Base-by-base conservation (phyloP, 2,329 filamentous ascomycete species). In the Phoma sp. region DNA sequence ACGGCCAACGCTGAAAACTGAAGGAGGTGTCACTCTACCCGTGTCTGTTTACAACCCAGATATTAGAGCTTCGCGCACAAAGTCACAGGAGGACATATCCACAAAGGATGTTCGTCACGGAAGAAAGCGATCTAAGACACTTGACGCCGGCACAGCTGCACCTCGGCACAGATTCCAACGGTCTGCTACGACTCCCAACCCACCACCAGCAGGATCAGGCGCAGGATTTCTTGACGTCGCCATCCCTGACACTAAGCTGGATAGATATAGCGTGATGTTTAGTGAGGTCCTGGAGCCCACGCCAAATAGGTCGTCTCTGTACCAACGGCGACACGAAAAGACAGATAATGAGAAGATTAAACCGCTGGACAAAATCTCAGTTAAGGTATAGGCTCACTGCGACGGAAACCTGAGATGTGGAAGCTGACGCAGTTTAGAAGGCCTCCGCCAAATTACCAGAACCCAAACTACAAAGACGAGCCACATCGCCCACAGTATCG, bases 181-280 rank as follows among this genome's bases (percentile, higher is more conserved):
- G 1, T 54, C 63, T 9, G 55, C 57, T 6, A 62, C 61, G 10
- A 61, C 59, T n/a, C 57, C 60, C 10, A 58, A 60, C 46, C 61
- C 61, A 18, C 63, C 59, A 38, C 52, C 22, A 14, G 36, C 24
- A 29, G n/a, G 22, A 11, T 29, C 44, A 22, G 44, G n/a, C 2
- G n/a, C 13, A 33, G 47, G 53, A 2, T 65, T 76, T 35, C 78
- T 97, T 18, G 82, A 92, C 64, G 83, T 97, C 13, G 86, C 93
- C 47, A 95, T 97, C 52, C 93, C 93, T 0, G 83, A 84, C 44
- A 82, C 90, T 50, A 86, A 89, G 58, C 81, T 98, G 82, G 93
- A 97, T 71, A 82, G 93, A 43, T 98, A 96, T 65, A 96, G 92
- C 64, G 84, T 97, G 61, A 97, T 97, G 93, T 97, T 98, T 69